phyloP scores from a whole-genome alignment of 2,329 filamentous ascomycete species.

The Coniochaeta sp. region DNA sequence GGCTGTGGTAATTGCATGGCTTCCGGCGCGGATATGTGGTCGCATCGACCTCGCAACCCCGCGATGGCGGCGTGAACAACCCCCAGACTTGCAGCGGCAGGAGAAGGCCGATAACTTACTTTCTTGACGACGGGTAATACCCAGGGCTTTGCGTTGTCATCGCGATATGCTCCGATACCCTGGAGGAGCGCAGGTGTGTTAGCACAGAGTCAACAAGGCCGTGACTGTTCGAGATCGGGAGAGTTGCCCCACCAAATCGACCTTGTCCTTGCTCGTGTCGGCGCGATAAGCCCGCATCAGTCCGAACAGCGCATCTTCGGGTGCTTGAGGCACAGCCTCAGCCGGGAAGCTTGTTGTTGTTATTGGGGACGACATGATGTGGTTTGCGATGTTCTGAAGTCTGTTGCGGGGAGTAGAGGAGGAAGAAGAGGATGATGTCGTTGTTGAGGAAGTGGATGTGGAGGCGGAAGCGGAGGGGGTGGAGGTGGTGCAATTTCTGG shows the following conservation, averaged over 20 bases:
- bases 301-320: slow-evolving; percentile 92
- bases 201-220: too few relatives aligned
- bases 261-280: slow-evolving; percentile 71
- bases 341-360: slow-evolving; percentile 64
- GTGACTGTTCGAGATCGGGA: too few relatives aligned
- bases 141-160: slow-evolving; percentile 95
- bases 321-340: slow-evolving; percentile 76
- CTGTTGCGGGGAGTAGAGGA: slow-evolving; percentile 41
- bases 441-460: slow-evolving; percentile 6
- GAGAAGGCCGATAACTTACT: slow-evolving; percentile 43
- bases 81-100: too few relatives aligned
- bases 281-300: slow-evolving; percentile 82
- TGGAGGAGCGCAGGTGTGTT: slow-evolving; percentile 19
- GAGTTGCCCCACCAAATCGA: slow-evolving; percentile 67
- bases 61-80: slow-evolving; percentile 3
- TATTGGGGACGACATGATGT: slow-evolving; percentile 57
- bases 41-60: background rate
- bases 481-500: slow-evolving; percentile 1
- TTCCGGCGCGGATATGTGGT: background rate
- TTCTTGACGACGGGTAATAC: slow-evolving; percentile 93
- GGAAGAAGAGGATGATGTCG: slow-evolving; percentile 29
- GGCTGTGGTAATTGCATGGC: background rate
- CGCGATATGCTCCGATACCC: slow-evolving; percentile 88
- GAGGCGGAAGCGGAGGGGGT: background rate
- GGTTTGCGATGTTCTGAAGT: slow-evolving; percentile 56